phyloP scores from a whole-genome alignment of 1,284 basidiomycete genomes.

The Leccinum griseonigrum region DNA sequence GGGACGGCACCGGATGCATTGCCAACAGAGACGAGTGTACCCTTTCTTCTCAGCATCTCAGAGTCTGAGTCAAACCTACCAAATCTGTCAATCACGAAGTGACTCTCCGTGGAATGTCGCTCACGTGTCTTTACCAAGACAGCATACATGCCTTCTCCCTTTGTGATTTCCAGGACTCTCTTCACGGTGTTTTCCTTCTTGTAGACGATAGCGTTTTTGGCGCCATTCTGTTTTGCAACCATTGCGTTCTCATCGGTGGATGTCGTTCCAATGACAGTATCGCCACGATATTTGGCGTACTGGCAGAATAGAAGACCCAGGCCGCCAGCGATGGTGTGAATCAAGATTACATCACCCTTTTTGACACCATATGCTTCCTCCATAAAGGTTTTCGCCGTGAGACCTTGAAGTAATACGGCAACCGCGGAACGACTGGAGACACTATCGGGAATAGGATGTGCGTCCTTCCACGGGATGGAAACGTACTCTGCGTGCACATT shows the following conservation, averaged over 20 bases:
- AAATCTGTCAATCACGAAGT: neutral
- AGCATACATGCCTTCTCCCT: constrained; percentile 81
- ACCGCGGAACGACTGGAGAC: constrained; percentile 69
- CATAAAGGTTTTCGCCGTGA: constrained; percentile 80
- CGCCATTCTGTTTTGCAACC: constrained; percentile 79
- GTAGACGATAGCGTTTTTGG: constrained; percentile 86
- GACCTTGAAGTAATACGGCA: constrained; percentile 68
- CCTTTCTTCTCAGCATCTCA: constrained; percentile 76
- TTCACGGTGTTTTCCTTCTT: constrained; percentile 67
- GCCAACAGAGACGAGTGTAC: constrained; percentile 85
- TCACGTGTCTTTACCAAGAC: constrained; percentile 90
- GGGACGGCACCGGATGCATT: constrained; percentile 85
- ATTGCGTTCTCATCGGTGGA: constrained; percentile 84
- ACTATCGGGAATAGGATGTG: constrained; percentile 54
- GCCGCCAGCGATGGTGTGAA: constrained; percentile 90
- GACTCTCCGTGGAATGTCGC: constrained; percentile 23
- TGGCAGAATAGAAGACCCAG: constrained; percentile 64
- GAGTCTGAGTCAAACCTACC: constrained; percentile 81
- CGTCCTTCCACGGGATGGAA: constrained; percentile 61
- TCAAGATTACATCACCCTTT: constrained; percentile 68
- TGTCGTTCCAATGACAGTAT: constrained; percentile 92
- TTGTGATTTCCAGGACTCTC: constrained; percentile 77
- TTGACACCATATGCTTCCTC: constrained; percentile 85
- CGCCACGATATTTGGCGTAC: constrained; percentile 70
- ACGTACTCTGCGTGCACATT: constrained; percentile 77